Percentiles rank a stretch among this genome's conserved stretches.
Conservation (phyloP, 768 basidiomycete genomes). For the Megacollybia marginata region DNA sequence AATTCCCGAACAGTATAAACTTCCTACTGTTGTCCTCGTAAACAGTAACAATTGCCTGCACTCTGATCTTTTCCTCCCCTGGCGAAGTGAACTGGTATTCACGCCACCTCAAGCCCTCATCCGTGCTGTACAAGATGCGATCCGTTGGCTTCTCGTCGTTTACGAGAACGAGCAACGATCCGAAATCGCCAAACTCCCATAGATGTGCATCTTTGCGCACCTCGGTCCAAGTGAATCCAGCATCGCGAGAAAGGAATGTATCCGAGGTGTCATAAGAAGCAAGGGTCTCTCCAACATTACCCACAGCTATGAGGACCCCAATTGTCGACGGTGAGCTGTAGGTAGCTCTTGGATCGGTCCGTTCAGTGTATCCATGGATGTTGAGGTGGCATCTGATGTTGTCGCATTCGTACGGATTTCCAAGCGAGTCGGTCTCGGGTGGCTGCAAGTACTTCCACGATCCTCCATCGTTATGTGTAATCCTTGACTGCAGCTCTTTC, state of each 20-base stretch:
- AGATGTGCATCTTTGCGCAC: constrained; percentile 97
- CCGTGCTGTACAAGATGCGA: constrained; percentile 79
- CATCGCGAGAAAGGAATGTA: constrained; percentile 94
- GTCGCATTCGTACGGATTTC: constrained; percentile 62
- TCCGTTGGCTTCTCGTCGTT: constrained; percentile 95
- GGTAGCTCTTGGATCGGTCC: constrained; percentile 82
- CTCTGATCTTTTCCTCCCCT: constrained; percentile 59
- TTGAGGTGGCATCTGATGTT: constrained; percentile 79
- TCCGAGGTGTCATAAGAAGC: constrained; percentile 81
- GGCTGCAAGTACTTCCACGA: constrained; percentile 81
- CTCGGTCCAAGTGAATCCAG: constrained; percentile 97
- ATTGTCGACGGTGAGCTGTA: constrained; percentile 90
- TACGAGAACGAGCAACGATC: constrained; percentile 86
- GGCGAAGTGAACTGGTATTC: constrained; percentile 73
- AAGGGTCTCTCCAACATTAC: constrained; percentile 85
- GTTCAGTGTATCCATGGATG: constrained; percentile 94
- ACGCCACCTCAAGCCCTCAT: constrained; percentile 84
- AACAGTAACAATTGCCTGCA: constrained; percentile 77
- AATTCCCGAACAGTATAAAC: constrained; percentile 78
- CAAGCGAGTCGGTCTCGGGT: constrained; percentile 69
- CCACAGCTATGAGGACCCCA: constrained; percentile 92
- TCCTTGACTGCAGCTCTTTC: constrained; percentile 77
- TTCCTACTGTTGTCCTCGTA: constrained; percentile 84
- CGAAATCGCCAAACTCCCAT: constrained; percentile 98
- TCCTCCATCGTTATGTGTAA: constrained; percentile 96